Evolutionary conservation across 2,329 filamentous ascomycete species (phyloP).

Genomic region (Hymenoscyphus scutula): DNA sequence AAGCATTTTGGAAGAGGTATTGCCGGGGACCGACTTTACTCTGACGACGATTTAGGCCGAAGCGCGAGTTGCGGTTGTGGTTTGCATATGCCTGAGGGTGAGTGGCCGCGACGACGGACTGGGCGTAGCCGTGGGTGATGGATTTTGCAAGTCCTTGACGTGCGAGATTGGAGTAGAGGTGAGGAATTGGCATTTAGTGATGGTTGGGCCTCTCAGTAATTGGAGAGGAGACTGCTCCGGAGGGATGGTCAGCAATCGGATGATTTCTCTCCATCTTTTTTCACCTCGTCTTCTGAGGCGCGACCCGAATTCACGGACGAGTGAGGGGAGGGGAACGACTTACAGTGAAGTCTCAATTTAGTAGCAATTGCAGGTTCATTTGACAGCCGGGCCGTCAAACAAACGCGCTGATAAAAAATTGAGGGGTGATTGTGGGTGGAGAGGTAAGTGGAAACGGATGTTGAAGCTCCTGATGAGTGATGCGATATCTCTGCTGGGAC

Average conservation of each 20-base stretch:
- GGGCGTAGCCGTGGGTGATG: conserved; percentile 95
- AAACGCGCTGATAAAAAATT: conserved; percentile 68
- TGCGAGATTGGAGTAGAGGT: conserved; percentile 77
- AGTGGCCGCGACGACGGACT: conserved; percentile 93
- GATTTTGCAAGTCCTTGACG: conserved; percentile 97
- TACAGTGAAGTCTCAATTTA: conserved; percentile 32
- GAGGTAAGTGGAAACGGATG: conserved; percentile 7
- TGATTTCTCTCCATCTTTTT: neutral
- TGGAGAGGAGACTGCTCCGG: conserved; percentile 32
- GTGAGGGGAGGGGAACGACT: conserved; percentile 2
- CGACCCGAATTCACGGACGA: neutral
- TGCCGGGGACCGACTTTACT: conserved; percentile 48
- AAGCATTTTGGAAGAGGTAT: conserved; percentile 73
- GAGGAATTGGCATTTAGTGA: conserved; percentile 90
- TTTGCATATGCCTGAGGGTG: conserved; percentile 77
- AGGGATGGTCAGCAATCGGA: conserved; percentile 18
- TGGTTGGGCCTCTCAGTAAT: conserved; percentile 61
- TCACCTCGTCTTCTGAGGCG: neutral
- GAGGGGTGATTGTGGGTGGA: conserved; percentile 22
- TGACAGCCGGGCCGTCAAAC: conserved; percentile 91
- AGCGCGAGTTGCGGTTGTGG: conserved; percentile 61
- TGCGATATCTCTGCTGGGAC: neutral
- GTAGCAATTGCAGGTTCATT: conserved; percentile 85
- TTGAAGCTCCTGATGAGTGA: conserved; percentile 15
- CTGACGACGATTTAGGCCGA: conserved; percentile 52